phyloP scores from a whole-genome alignment of 495 filamentous ascomycete species.

The Penicillium taxi region DNA sequence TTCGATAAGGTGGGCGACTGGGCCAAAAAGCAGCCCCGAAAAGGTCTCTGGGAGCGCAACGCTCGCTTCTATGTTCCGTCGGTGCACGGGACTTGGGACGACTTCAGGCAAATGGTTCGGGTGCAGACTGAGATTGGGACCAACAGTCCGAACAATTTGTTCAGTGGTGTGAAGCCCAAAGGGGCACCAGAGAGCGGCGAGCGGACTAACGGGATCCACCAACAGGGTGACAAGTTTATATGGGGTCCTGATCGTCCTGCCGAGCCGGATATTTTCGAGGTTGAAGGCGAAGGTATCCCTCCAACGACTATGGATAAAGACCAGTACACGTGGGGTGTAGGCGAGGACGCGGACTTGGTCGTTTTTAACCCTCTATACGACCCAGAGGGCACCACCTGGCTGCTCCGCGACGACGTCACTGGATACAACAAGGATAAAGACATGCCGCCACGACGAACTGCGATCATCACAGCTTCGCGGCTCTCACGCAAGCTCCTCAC shows the following conservation, averaged over 20 bases:
- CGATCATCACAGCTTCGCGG: slow-evolving; percentile 79
- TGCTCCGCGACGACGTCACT: slow-evolving; percentile 77
- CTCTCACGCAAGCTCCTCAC: slow-evolving; percentile 73
- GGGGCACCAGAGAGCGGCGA: slow-evolving; percentile 14
- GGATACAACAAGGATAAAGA: slow-evolving; percentile 68
- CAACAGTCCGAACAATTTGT: slow-evolving; percentile 63
- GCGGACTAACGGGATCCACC: slow-evolving; percentile 26
- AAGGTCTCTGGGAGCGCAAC: slow-evolving; percentile 90
- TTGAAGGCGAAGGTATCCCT: slow-evolving; percentile 62
- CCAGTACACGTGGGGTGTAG: slow-evolving; percentile 79
- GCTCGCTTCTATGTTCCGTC: slow-evolving; percentile 84
- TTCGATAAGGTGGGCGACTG: slow-evolving; percentile 66
- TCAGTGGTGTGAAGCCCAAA: slow-evolving; percentile 41
- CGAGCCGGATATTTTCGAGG: slow-evolving; percentile 58
- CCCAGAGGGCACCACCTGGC: slow-evolving; percentile 81
- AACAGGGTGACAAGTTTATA: slow-evolving; percentile 60
- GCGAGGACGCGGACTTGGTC: slow-evolving; percentile 88
- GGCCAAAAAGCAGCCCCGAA: slow-evolving; percentile 77
- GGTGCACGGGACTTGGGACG: slow-evolving; percentile 83
- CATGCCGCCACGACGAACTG: slow-evolving; percentile 70
- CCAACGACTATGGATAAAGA: slow-evolving; percentile 66
- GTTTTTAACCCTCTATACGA: slow-evolving; percentile 92
- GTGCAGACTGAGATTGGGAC: slow-evolving; percentile 82
- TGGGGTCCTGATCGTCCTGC: slow-evolving; percentile 78
- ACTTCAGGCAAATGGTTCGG: slow-evolving; percentile 87